These are phyloP conservation scores for Podaxis pistillaris DNA, from an alignment of 768 basidiomycete genomes.

Conservation along the genomic window DNA sequence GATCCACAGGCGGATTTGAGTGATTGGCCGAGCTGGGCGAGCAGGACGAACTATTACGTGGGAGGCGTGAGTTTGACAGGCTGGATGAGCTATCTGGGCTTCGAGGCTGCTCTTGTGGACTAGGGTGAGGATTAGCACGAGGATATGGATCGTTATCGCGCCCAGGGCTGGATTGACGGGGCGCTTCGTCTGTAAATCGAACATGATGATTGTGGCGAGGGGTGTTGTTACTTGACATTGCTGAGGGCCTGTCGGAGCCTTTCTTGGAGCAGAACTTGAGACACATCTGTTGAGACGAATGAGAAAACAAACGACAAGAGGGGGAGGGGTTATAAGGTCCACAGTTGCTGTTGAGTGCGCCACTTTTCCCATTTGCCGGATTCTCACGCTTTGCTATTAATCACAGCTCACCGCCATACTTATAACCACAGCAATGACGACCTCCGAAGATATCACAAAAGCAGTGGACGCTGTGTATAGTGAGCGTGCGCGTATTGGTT, in stretches of 20 bases:
- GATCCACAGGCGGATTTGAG: not conserved
- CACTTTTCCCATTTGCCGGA: too few species aligned
- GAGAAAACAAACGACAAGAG: too few species aligned
- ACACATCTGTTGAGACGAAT: not conserved
- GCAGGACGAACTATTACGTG: not conserved
- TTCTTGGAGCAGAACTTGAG: not conserved
- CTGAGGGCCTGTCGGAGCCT: not conserved
- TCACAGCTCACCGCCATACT: too few species aligned
- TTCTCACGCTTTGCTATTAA: not conserved
- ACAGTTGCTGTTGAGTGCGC: too few species aligned
- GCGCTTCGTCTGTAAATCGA: not conserved
- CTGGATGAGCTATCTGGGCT: not conserved
- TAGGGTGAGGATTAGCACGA: not conserved
- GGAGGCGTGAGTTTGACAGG: not conserved
- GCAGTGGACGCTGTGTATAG: conserved; percentile 32
- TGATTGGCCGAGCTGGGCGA: not conserved
- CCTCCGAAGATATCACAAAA: conserved; percentile 20
- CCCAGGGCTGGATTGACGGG: not conserved
- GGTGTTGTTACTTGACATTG: not conserved
- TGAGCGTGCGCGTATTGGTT: conserved; percentile 26
- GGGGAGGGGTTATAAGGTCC: too few species aligned
- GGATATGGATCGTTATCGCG: not conserved
- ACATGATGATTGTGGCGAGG: not conserved
- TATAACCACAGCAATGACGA: not conserved
- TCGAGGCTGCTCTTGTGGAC: not conserved